Base-by-base conservation (phyloP, 352 stramenopile species). In the Phytopythium delawarense region DNA sequence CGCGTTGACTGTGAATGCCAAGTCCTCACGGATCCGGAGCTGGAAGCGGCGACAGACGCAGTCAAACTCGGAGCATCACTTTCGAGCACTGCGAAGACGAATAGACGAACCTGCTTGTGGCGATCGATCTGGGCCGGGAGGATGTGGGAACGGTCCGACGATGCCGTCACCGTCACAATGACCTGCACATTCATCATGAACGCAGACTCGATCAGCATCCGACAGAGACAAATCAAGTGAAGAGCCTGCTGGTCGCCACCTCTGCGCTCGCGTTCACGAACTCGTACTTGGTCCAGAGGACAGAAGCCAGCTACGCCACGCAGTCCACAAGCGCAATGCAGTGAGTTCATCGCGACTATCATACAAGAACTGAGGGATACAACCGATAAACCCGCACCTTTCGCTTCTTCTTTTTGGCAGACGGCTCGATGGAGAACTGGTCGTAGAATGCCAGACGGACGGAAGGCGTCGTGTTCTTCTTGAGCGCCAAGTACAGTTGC, bases 1-100 rank as follows among this genome's bases (percentile, higher is more conserved):
- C 8, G 85, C 85, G 56, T 92, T 92, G 20, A 91, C 81, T 42
- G 80, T 91, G 66, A 88, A 91, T 25, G 74, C 70, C 32, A 94
- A 69, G 55, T 94, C 78, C 18, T 90, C 79, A 13, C 85, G 82
- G 55, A 92, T 82, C 16, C 85, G 81, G 12, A 88, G 68, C 76
- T 91, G 63, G 25, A 60, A 37, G n/a, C 39, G 15, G 21, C 18
- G 6, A 2, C 13, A 42, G 23, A 49, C 28, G 32, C 11, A 63
- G 34, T 57, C 18, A 63, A 34, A 45, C 42, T 53, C 18, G 11
- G 37, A 50, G 30, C 20, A 2, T 15, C 28, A 48, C n/a, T 34
- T 32, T 7, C 23, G 15, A n/a, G 9, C 23, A 34, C 46, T 20
- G 11, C 6, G 13, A 0, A 16, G 25, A 21, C 13, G 7, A 9